Base-by-base conservation (phyloP, 257 asterid species). In the Ligustrum vulgare region DNA sequence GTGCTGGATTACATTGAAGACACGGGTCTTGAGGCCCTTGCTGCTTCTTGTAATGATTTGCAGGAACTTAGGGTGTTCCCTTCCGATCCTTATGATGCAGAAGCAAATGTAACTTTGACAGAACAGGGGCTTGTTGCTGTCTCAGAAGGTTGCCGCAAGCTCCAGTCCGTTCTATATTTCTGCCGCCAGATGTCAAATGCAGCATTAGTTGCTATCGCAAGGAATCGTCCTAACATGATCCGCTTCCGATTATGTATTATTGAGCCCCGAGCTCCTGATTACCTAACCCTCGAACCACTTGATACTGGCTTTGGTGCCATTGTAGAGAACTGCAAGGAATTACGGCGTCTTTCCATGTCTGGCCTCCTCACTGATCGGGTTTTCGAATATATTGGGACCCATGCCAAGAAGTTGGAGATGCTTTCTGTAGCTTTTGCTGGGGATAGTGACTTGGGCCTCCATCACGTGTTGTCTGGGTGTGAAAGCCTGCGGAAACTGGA, bases 171-270 rank as follows among this genome's bases (percentile, higher is more conserved):
- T 39, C 92, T 94, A 18, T 94, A 92, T 82, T 94, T 94, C 79
- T 92, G 99, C 86, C 95, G 99, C 49, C 96, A 84, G 88, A 94
- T 94, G 99, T 84, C 99, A n/a, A 94, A 94, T 67, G 91, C 91
- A 15, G 99, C 99, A 49, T 81, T 94, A 60, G 70, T 88, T 56
- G 54, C 96, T 32, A 92, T 94, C 8, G 98, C 99, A 1, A 85
- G 75, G 76, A 94, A 86, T 37, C 87, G 93, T 45, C 98, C 98
- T 0, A 83, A 89, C 56, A 75, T 94, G 72, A 77, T 87, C n/a
- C 89, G 96, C 23, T 94, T 94, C 74, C 89, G 99, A 2, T 84
- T 94, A 69, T 94, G 99, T 69, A 92, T 94, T 3, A 86, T 92
- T 16, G 98, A 94, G 66, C 98, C 99, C 9, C 86, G 60, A 28